Conservation (phyloP, 257 asterid genomes). For the Verbena officinalis region DNA sequence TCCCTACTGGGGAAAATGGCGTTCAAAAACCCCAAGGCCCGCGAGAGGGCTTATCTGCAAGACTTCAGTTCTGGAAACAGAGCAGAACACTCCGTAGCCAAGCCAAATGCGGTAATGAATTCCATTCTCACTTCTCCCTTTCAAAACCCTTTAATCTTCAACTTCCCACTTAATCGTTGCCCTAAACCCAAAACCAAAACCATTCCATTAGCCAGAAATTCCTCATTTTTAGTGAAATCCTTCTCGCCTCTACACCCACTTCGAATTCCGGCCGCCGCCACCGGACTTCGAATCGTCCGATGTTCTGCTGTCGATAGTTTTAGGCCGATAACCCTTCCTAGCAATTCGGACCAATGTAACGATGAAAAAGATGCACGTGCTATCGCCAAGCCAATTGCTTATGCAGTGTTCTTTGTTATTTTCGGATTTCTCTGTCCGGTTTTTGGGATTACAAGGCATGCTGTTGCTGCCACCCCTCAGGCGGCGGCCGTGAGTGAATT, state of each 20-base stretch:
- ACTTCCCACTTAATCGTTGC: slow-evolving; percentile 29
- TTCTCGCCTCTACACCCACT: slow-evolving; percentile 26
- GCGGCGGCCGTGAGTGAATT: slow-evolving; percentile 27
- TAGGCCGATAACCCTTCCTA: slow-evolving; percentile 15
- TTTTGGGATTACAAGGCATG: slow-evolving; percentile 44
- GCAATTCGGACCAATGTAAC: slow-evolving; percentile 19
- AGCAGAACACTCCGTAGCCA: neutral
- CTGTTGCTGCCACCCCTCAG: slow-evolving; percentile 44
- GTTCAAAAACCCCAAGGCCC: slow-evolving; percentile 18
- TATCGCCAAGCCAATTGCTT: slow-evolving; percentile 62
- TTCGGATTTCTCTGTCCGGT: slow-evolving; percentile 55
- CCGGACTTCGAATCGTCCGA: slow-evolving; percentile 27
- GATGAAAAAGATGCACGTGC: slow-evolving; percentile 36
- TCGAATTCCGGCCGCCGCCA: slow-evolving; percentile 22
- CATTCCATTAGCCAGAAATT: slow-evolving; percentile 24
- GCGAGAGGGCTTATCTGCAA: slow-evolving; percentile 31
- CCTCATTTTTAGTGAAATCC: slow-evolving; percentile 30
- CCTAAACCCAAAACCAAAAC: slow-evolving; percentile 32
- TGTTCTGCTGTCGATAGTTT: slow-evolving; percentile 24
- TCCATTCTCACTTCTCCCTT: slow-evolving; percentile 38
- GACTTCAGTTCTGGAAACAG: slow-evolving; percentile 14
- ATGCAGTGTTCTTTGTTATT: slow-evolving; percentile 48
- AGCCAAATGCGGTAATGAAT: slow-evolving; percentile 42
- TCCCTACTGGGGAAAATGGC: neutral
- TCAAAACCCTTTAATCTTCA: slow-evolving; percentile 29